phyloP scores from a whole-genome alignment of 805 yeast species.

The Hanseniaspora guilliermondii region DNA sequence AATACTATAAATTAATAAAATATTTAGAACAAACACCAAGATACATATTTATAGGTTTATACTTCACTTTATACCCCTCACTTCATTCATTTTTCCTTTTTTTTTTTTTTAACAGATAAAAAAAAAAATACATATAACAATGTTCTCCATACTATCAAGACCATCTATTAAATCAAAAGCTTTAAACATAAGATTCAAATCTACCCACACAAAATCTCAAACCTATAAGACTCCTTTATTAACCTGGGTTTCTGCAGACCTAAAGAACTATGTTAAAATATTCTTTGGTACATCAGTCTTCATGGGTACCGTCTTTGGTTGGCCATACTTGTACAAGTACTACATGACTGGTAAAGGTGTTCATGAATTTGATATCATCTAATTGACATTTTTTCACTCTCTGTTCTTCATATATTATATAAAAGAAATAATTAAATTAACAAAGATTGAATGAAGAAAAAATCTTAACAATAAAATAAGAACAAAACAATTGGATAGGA shows the following conservation, averaged over 20 bases:
- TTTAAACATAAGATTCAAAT: constrained; percentile 7
- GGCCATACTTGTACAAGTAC: constrained; percentile 21
- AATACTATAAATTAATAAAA: too few relatives aligned
- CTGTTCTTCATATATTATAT: too few relatives aligned
- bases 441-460: background rate
- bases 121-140: background rate
- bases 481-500: too few relatives aligned
- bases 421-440: too few relatives aligned
- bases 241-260: constrained; percentile 20
- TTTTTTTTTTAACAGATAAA: too few relatives aligned
- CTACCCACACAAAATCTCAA: constrained; percentile 14
- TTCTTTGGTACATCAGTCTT: constrained; percentile 18
- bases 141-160: constrained; percentile 10
- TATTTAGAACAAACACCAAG: too few relatives aligned
- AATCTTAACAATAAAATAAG: too few relatives aligned
- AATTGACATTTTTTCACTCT: background rate
- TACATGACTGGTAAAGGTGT: constrained; percentile 4
- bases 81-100: too few relatives aligned
- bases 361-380: constrained; percentile 6
- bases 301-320: constrained; percentile 19
- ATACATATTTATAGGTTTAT: too few relatives aligned
- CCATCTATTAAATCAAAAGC: constrained; percentile 2
- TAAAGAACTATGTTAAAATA: constrained; percentile 21
- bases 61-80: too few relatives aligned
- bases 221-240: constrained; percentile 18